Evolutionary conservation across 306 rosid species (phyloP).

Genomic region (Geum urbanum): DNA sequence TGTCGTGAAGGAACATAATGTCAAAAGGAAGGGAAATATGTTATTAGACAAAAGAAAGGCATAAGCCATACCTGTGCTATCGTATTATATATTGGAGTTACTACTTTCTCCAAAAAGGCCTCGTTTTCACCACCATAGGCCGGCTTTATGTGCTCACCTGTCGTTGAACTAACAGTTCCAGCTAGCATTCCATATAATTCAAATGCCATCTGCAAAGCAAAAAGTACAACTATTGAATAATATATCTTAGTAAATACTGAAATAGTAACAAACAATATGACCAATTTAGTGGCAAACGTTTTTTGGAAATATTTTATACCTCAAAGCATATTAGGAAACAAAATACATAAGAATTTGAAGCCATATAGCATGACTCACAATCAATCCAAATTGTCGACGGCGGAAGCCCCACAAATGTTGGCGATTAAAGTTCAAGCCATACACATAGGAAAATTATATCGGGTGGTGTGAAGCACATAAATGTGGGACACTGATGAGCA

Average conservation of each 20-base stretch:
- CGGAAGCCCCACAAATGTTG: neutral
- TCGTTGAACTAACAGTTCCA: slow-evolving; percentile 74
- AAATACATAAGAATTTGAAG: neutral
- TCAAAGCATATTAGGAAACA: neutral
- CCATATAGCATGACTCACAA: neutral
- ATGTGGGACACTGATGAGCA: too few species aligned
- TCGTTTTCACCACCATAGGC: slow-evolving; percentile 85
- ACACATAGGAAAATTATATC: too few species aligned
- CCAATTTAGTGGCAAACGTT: neutral
- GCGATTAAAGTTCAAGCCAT: too few species aligned
- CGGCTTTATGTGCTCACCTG: slow-evolving; percentile 89
- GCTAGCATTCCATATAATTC: slow-evolving; percentile 94
- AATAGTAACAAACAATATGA: neutral
- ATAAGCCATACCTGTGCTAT: slow-evolving; percentile 55
- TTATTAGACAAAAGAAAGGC: slow-evolving; percentile 9
- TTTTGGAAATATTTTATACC: neutral
- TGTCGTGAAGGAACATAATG: slow-evolving; percentile 12
- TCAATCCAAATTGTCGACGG: too few species aligned
- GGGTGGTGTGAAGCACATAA: too few species aligned
- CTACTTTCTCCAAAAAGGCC: slow-evolving; percentile 71
- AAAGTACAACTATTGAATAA: neutral
- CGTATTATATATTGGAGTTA: slow-evolving; percentile 81
- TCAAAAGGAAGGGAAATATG: slow-evolving; percentile 11
- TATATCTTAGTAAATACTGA: neutral
- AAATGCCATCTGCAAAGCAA: slow-evolving; percentile 71